Evolutionary conservation across 176 grass and related monocot genomes (phyloP), one percentile per base, ranked within the genome.

Genomic region (Phyllostachys edulis): DNA sequence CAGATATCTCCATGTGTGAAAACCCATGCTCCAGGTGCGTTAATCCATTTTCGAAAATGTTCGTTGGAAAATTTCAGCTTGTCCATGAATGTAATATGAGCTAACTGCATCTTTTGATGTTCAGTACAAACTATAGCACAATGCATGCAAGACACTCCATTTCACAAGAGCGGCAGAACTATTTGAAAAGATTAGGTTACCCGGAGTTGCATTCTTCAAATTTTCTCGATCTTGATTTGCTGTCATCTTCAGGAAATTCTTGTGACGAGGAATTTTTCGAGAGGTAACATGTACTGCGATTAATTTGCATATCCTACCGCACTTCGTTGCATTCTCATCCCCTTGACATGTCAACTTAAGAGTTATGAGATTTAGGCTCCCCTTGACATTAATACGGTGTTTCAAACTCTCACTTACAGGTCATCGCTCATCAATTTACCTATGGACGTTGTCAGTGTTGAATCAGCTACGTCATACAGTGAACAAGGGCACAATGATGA

Each of bases 231-330:
- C 84, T 94, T 76, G 97, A 99, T 80, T 88, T 91, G 78, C 79
- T 99, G 17, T 99, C 97, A 27, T 94, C 93, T 73, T 96, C 91
- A 39, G 97, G 88, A 61, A 96, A 96, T 88, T 96, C 93, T 39
- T 91, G 91, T 17, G 93, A 99, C 3, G 96, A 95, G 54, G 96
- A 99, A 66, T 27, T 70, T 68, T 92, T 42, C 46, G 97, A 96
- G 69, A 96, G 97, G 94, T 97, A 84, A 73, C 42, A 57, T 89
- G 23, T 68, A 38, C 5, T 68, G 52, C 7, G 21, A 27, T 20
- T 84, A 67, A 46, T 84, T 69, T 77, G 2, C 11, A 66, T 24
- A 32, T 64, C 39, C 20, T 47, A 3, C n/a, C 2, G 16, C 38
- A 29, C 64, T 63, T 76, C 38, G 7, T 54, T 79, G 66, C 55